Base-by-base conservation (phyloP, 192 early-diverging fungal species). In the Bifiguratus adelaidae region DNA sequence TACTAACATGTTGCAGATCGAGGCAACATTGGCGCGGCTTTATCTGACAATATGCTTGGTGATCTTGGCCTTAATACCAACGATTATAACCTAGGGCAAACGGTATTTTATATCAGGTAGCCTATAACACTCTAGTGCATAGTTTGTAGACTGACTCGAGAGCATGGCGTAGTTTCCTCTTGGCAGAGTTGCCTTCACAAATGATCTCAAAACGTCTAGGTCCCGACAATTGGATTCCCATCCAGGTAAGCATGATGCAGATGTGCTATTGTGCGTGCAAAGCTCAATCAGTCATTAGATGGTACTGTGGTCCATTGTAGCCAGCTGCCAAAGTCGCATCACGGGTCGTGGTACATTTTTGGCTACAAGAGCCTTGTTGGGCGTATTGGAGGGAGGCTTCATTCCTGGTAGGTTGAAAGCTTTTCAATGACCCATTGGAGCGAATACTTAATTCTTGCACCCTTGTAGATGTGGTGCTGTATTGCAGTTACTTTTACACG, bases 331-430 rank as follows among this genome's bases (percentile, higher is more conserved):
- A 18, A 46, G 60, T 9, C 56, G 33, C 8, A 49, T 65, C 25
- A 47, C 63, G 36, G 55, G 71, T 18, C 56, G 32, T n/a, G 51
- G 20, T 22, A 42, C 48, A 9, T 77, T 64, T 41, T 54, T 76
- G 28, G 53, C 58, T 23, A 60, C 61, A 24, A 65, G 74, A n/a
- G 60, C 61, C 15, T 56, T 77, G 19, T 62, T 77, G 27, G 73
- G 67, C 15, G 37, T 56, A n/a, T 70, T 70, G 20, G 74, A 77
- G 54, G 74, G 65, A 30, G 74, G 74, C n/a, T n/a, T n/a, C n/a
- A n/a, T n/a, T n/a, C n/a, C n/a, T n/a, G n/a, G n/a, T n/a, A n/a
- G n/a, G n/a, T n/a, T n/a, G n/a, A n/a, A n/a, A n/a, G n/a, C n/a
- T n/a, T n/a, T n/a, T n/a, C n/a, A n/a, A n/a, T n/a, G n/a, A n/a